Base-by-base conservation (phyloP, 1,284 basidiomycete species). In the Malassezia globosa region DNA sequence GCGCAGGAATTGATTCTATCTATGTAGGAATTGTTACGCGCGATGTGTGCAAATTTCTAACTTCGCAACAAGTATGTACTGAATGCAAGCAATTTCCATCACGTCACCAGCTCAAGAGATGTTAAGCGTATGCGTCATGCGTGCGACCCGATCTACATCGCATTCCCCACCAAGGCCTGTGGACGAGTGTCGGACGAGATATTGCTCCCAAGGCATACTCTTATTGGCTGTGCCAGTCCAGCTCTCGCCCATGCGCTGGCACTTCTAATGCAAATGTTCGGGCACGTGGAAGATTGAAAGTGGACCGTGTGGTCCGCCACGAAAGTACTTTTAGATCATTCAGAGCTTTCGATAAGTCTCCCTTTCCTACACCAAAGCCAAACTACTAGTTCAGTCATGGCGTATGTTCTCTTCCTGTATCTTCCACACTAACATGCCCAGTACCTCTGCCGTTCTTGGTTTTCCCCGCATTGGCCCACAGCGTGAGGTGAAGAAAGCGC, bases 401-500 rank as follows among this genome's bases (percentile, higher is more conserved):
- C 45, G 42, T 51, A 46, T 36, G 37, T 42, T 8, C 19, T 10
- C 5, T 24, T 23, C 27, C n/a, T 33, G 21, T n/a, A 24, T 26
- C 26, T 13, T 19, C 19, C 19, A 31, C 24, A 10, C 48, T 44
- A 44, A 50, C 42, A 5, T 7, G 2, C 16, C 13, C 45, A 61
- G 56, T 54, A 58, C 58, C 47, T 67, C 63, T 52, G 54, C 66
- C 46, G 67, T 69, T 55, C 83, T 96, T 72, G 94, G 94, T 72
- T 96, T 90, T 78, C 92, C 92, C 72, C 86, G 92, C 72, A 94
- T 97, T 75, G 87, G 87, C 77, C 82, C 84, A 54, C 84, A 88
- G 77, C 86, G 90, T 78, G 89, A 96, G 78, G 82, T 94, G 66
- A 99, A 99, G 79, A 97, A 97, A 78, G 89, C 90, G 24, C 61